These are phyloP conservation scores for Pseudogymnoascus pannorum DNA, from an alignment of 2,329 filamentous ascomycete species.

Conservation along the genomic window DNA sequence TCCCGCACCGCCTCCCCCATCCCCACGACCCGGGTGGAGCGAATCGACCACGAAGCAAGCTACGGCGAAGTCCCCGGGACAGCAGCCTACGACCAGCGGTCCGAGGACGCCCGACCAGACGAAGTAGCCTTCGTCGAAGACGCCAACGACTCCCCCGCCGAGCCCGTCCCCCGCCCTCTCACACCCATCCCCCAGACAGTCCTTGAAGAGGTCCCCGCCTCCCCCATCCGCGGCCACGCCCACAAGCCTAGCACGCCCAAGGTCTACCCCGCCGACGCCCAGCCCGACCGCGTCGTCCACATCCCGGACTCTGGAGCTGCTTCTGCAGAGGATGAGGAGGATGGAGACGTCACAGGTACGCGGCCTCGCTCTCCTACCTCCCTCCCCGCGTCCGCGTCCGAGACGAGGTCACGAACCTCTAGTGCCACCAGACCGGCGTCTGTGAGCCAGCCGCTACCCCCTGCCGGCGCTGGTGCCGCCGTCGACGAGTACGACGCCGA, in stretches of 20 bases:
- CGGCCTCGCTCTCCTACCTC: constrained; percentile 22
- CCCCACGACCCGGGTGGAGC: constrained; percentile 52
- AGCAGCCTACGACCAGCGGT: constrained; percentile 47
- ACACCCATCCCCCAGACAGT: constrained; percentile 48
- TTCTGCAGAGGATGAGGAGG: constrained; percentile 35
- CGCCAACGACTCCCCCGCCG: not conserved
- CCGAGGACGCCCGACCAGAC: constrained; percentile 52
- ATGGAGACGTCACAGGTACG: constrained; percentile 50
- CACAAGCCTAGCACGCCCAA: constrained; percentile 52
- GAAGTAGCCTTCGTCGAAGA: constrained; percentile 42
- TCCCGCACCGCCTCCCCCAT: constrained; percentile 42
- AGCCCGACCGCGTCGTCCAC: constrained; percentile 51
- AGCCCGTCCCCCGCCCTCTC: constrained; percentile 20
- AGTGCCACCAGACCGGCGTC: constrained; percentile 41
- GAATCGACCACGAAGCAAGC: constrained; percentile 48
- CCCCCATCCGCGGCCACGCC: constrained; percentile 52
- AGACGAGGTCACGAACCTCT: constrained; percentile 50
- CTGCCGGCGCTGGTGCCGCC: constrained; percentile 21
- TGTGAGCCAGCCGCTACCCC: constrained; percentile 34
- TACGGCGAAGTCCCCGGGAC: constrained; percentile 58
- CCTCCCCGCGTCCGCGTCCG: constrained; percentile 50
- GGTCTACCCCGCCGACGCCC: constrained; percentile 48
- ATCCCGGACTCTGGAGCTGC: constrained; percentile 25
- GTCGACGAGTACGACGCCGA: constrained; percentile 15
- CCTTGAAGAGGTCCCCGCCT: constrained; percentile 46